Conservation (phyloP, 331 rosid species). For the Spiraea crenata region DNA sequence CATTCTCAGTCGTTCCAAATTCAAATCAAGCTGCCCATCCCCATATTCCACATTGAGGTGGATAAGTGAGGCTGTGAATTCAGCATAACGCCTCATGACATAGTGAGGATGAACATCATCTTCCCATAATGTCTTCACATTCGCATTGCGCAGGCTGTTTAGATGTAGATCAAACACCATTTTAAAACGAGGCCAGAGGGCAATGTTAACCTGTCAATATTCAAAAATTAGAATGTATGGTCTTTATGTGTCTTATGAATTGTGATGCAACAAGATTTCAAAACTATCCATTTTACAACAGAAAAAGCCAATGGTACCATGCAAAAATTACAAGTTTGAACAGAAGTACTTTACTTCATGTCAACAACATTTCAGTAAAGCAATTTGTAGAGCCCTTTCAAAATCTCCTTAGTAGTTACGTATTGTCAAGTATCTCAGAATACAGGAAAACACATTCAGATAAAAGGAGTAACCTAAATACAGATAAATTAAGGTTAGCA, state of each 20-base stretch:
- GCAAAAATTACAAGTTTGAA: background rate
- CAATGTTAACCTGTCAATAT: conserved; percentile 72
- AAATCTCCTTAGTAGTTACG: background rate
- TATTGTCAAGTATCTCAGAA: background rate
- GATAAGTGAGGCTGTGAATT: conserved; percentile 92
- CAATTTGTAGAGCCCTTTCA: background rate
- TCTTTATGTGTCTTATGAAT: background rate
- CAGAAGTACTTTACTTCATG: background rate
- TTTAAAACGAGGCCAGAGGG: conserved; percentile 97
- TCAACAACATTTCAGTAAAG: background rate
- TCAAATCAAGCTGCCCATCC: conserved; percentile 95
- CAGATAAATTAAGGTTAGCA: conserved; percentile 15
- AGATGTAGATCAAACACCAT: conserved; percentile 97
- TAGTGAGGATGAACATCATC: conserved; percentile 98
- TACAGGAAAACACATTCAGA: background rate
- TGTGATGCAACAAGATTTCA: conserved; percentile 8
- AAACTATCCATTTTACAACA: background rate
- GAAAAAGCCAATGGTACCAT: background rate
- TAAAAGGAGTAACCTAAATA: background rate
- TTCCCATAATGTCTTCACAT: conserved; percentile 89
- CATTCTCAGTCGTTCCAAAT: conserved; percentile 90
- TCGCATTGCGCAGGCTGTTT: conserved; percentile 82
- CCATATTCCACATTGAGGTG: conserved; percentile 88
- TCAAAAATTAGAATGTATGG: conserved; percentile 26
- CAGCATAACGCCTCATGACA: conserved; percentile 96